Evolutionary conservation across 805 yeast genomes (phyloP).

Genomic region (Myxozyma vanderwaltii): DNA sequence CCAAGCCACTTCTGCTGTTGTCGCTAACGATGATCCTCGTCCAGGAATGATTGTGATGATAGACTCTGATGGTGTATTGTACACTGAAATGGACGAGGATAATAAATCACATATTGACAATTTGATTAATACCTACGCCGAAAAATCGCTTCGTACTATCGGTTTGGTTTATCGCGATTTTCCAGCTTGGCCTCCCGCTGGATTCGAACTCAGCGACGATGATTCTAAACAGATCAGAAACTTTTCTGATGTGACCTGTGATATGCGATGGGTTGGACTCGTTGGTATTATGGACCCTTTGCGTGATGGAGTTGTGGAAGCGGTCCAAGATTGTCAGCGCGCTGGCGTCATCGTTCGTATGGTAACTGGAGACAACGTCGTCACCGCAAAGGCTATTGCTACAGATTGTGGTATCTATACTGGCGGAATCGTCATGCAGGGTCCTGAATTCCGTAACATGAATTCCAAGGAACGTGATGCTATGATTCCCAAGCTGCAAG

Average conservation of each 20-base stretch:
- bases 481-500: conserved; percentile 74
- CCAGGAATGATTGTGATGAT: conserved; percentile 30
- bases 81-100: conserved; percentile 5
- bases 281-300: conserved; percentile 96
- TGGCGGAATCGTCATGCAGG: conserved; percentile 78
- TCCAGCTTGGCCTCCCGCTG: conserved; percentile 69
- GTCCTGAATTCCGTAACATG: conserved; percentile 81
- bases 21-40: conserved; percentile 38
- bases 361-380: conserved; percentile 96
- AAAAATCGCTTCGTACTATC: conserved; percentile 81
- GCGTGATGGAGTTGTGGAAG: conserved; percentile 84
- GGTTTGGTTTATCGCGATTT: conserved; percentile 83
- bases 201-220: conserved; percentile 37
- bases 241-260: conserved; percentile 33
- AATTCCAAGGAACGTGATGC: conserved; percentile 55
- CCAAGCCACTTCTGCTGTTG: conserved; percentile 36
- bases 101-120: conserved; percentile 42
- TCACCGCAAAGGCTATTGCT: conserved; percentile 92
- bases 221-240: conserved; percentile 32
- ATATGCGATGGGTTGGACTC: conserved; percentile 63
- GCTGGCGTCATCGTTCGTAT: conserved; percentile 96
- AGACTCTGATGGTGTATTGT: conserved; percentile 34
- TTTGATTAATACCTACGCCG: conserved; percentile 63
- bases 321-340: conserved; percentile 77
- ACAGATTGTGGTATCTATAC: conserved; percentile 76